Percentiles rank a stretch among this genome's conserved stretches.
Evolutionary conservation across 495 filamentous ascomycete genomes (phyloP).

Genomic region (Glonium stellatum): DNA sequence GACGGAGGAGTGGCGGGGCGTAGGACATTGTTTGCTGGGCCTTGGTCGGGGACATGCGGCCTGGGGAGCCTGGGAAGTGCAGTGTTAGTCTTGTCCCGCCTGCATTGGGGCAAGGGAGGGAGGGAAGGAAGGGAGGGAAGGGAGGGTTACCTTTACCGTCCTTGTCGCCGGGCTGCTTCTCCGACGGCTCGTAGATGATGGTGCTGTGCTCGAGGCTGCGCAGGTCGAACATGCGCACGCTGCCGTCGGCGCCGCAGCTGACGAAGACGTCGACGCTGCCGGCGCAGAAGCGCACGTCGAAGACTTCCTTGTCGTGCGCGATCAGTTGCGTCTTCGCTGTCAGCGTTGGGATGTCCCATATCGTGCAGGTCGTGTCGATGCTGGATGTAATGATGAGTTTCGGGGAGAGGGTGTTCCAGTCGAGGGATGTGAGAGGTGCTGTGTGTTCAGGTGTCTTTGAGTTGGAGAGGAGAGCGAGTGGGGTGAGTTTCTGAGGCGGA

Average conservation of each 20-base stretch:
- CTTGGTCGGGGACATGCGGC: conserved; percentile 55
- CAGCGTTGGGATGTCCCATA: conserved; percentile 97
- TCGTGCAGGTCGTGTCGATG: conserved; percentile 99
- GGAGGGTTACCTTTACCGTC: conserved; percentile 61
- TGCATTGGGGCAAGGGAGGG: too few relatives aligned
- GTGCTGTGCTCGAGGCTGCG: conserved; percentile 95
- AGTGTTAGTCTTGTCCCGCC: too few relatives aligned
- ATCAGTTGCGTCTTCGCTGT: conserved; percentile 98
- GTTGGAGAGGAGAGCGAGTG: conserved; percentile 88
- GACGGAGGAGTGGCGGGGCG: conserved; percentile 76
- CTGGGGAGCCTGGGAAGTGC: conserved; percentile 29
- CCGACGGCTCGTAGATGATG: conserved; percentile 96
- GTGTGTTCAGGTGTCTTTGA: conserved; percentile 98
- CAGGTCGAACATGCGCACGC: conserved; percentile 98
- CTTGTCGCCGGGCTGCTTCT: conserved; percentile 48
- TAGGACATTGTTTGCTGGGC: conserved; percentile 69
- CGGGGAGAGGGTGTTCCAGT: conserved; percentile 96
- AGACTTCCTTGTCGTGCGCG: conserved; percentile 98
- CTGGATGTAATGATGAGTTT: conserved; percentile 97
- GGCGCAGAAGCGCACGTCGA: conserved; percentile 94
- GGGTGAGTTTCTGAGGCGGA: conserved; percentile 79
- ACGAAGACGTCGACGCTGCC: conserved; percentile 96
- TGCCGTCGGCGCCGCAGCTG: conserved; percentile 94
- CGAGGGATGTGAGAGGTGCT: conserved; percentile 87
- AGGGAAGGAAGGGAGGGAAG: too few relatives aligned